These are phyloP conservation scores for Vaccinium vitisidaea DNA, from an alignment of 148 eudicot species.

Conservation along the genomic window DNA sequence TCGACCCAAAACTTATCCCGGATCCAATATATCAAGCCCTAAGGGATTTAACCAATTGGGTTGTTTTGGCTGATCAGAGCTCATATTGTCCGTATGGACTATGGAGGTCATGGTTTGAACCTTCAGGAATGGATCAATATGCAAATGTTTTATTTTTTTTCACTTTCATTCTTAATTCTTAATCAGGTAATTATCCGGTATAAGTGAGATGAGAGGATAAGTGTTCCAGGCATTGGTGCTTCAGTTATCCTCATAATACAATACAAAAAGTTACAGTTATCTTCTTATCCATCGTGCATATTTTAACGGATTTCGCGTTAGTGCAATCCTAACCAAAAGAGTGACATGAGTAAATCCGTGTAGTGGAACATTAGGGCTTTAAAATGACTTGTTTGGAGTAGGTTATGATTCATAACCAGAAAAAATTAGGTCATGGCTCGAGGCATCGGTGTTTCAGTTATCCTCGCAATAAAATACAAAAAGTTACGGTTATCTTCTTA, in stretches of 20 bases:
- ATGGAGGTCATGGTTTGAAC: neutral
- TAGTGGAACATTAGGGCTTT: neutral
- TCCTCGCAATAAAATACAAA: too few species aligned
- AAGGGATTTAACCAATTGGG: too few species aligned
- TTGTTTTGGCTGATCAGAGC: too few species aligned
- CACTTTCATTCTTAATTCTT: neutral
- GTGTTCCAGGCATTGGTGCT: neutral
- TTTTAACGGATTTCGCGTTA: neutral
- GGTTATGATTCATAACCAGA: neutral
- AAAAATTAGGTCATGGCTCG: conserved; percentile 7
- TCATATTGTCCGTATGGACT: too few species aligned
- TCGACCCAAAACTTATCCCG: too few species aligned
- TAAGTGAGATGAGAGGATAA: neutral
- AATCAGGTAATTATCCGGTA: neutral
- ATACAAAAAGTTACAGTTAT: neutral
- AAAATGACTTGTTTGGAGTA: neutral
- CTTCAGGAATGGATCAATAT: neutral
- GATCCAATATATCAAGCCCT: too few species aligned
- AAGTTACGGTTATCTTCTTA: too few species aligned
- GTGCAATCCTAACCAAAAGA: neutral
- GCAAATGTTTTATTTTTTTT: neutral
- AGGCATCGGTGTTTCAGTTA: too few species aligned
- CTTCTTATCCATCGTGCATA: neutral
- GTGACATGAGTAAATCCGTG: neutral
- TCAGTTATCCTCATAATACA: neutral